phyloP scores from a whole-genome alignment of 78 protist species.

The Anaeramoeba ignava region DNA sequence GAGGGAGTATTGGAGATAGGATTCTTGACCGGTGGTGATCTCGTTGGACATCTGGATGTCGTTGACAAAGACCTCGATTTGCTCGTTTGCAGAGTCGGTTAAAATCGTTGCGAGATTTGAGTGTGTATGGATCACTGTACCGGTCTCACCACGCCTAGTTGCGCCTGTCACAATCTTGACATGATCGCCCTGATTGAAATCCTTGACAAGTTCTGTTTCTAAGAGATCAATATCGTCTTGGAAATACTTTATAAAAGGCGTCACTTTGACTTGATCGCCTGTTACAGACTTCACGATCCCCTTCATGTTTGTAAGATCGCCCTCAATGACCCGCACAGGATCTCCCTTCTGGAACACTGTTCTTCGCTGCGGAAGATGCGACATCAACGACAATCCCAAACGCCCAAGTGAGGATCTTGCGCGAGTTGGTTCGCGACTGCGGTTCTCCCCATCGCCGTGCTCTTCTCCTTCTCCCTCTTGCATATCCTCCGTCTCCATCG shows the following conservation, averaged over 20 bases:
- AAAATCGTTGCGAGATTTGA: background rate
- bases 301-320: background rate
- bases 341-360: background rate
- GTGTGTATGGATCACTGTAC: background rate
- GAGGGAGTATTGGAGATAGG: background rate
- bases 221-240: background rate
- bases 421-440: background rate
- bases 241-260: background rate
- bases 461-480: background rate
- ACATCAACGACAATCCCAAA: no score
- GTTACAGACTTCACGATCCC: background rate
- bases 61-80: background rate
- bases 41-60: background rate
- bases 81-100: background rate
- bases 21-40: background rate
- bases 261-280: background rate
- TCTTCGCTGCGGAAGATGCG: no score
- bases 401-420: background rate
- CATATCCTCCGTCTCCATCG: background rate
- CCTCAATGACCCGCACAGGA: background rate
- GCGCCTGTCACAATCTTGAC: background rate
- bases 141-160: background rate
- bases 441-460: background rate
- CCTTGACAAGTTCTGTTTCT: background rate
- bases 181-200: background rate